Evolutionary conservation across 2,329 filamentous ascomycete species (phyloP).

Genomic region (Zymoseptoria crescenta): DNA sequence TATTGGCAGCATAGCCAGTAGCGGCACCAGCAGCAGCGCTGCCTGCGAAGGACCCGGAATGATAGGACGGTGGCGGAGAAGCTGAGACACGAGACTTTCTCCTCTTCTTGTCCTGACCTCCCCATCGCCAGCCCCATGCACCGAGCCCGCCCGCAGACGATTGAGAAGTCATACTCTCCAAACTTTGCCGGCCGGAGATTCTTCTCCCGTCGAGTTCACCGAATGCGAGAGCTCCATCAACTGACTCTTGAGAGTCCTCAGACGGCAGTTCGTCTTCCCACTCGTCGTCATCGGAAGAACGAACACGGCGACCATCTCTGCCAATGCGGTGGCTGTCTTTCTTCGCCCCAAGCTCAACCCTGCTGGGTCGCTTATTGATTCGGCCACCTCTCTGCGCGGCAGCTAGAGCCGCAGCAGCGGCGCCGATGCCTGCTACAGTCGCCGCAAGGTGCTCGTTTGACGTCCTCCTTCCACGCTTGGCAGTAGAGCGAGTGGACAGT

Average conservation of each 20-base stretch:
- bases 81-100: conserved; percentile 17
- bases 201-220: conserved; percentile 39
- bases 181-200: conserved; percentile 37
- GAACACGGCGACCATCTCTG: conserved; percentile 1
- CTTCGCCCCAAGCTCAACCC: conserved; percentile 22
- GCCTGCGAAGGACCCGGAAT: conserved; percentile 30
- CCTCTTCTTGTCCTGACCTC: conserved; percentile 42
- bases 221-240: conserved; percentile 54
- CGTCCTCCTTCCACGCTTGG: conserved; percentile 27
- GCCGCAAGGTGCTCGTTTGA: conserved; percentile 42
- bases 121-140: conserved; percentile 57
- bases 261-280: conserved; percentile 50
- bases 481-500: conserved; percentile 12
- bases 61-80: conserved; percentile 9
- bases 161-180: conserved; percentile 47
- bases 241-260: conserved; percentile 46
- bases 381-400: conserved; percentile 32
- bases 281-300: conserved; percentile 43
- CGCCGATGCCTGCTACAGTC: conserved; percentile 40
- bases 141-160: conserved; percentile 37
- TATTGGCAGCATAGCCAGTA: conserved; percentile 28
- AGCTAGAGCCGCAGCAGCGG: conserved; percentile 42
- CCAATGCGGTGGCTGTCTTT: conserved; percentile 9
- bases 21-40: conserved; percentile 37
- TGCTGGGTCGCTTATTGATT: conserved; percentile 19